phyloP scores from a whole-genome alignment of 2,329 filamentous ascomycete genomes.

The Arthrobotrys musiformis region DNA sequence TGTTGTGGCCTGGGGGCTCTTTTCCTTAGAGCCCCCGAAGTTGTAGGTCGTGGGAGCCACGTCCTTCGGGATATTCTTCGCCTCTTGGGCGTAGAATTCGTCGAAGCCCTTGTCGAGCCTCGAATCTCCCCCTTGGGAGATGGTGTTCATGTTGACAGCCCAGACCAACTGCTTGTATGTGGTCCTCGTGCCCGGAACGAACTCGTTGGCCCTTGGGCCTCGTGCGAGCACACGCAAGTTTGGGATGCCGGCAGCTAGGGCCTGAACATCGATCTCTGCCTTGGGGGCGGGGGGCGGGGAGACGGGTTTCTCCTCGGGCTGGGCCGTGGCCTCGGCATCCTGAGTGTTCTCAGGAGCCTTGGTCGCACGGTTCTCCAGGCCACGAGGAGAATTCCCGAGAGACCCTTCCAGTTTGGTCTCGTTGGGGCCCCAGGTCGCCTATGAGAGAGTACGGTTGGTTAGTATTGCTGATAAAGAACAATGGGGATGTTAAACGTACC shows the following conservation, averaged over 20 bases:
- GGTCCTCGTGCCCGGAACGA: slow-evolving; percentile 17
- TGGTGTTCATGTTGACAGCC: neutral
- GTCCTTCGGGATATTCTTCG: neutral
- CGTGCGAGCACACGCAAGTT: neutral
- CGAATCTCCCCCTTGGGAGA: neutral
- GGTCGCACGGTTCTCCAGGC: neutral
- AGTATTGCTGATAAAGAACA: neutral
- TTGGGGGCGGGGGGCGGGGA: neutral
- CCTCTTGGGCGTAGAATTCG: neutral
- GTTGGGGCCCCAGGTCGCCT: slow-evolving; percentile 27
- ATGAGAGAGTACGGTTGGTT: neutral
- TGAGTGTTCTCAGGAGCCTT: slow-evolving; percentile 6
- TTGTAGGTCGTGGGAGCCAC: neutral
- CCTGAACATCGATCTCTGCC: neutral
- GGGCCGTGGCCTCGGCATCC: slow-evolving; percentile 2
- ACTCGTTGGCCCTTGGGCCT: neutral
- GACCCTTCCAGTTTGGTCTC: neutral
- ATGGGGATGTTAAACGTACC: neutral
- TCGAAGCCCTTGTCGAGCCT: slow-evolving; percentile 6
- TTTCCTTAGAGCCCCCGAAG: neutral
- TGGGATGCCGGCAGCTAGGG: neutral
- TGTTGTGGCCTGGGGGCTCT: neutral
- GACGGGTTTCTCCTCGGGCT: neutral
- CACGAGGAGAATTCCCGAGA: neutral
- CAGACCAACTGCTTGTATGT: slow-evolving; percentile 5